A percentile compares a stretch with the other conserved stretches of the same genome.
Evolutionary conservation across 148 eudicot genomes (phyloP).

Genomic region (Dianthus caryophyllus): DNA sequence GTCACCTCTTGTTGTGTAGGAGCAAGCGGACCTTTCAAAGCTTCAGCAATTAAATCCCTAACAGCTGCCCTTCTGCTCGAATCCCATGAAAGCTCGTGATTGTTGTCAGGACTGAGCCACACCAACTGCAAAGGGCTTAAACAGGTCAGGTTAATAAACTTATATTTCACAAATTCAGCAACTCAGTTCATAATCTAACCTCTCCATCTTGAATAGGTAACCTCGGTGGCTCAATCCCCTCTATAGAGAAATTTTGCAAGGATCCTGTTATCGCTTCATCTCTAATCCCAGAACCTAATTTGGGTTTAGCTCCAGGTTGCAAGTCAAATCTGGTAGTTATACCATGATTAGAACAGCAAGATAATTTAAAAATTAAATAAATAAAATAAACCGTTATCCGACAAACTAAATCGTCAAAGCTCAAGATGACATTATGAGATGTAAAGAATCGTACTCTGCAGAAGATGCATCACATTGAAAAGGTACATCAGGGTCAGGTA

Average conservation of each 20-base stretch:
- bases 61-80: constrained; percentile 86
- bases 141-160: constrained; percentile 18
- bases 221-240: constrained; percentile 85
- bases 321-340: constrained; percentile 60
- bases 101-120: constrained; percentile 84
- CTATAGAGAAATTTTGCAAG: constrained; percentile 53
- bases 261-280: constrained; percentile 64
- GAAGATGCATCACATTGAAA: constrained; percentile 67
- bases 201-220: constrained; percentile 84
- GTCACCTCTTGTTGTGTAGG: constrained; percentile 85
- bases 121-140: constrained; percentile 52
- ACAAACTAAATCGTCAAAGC: not conserved
- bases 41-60: constrained; percentile 85
- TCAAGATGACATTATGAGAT: too few species aligned
- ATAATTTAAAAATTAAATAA: not conserved
- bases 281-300: constrained; percentile 79
- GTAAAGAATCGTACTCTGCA: constrained; percentile 48
- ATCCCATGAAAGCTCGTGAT: constrained; percentile 95
- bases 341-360: constrained; percentile 12
- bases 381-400: too few species aligned
- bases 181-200: constrained; percentile 34
- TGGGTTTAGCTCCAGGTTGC: constrained; percentile 72
- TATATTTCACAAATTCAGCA: constrained; percentile 5
- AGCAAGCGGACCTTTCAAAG: constrained; percentile 85
- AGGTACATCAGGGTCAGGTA: constrained; percentile 90